phyloP scores from a whole-genome alignment of 148 eudicot species.

The Amaranthus cruentus region DNA sequence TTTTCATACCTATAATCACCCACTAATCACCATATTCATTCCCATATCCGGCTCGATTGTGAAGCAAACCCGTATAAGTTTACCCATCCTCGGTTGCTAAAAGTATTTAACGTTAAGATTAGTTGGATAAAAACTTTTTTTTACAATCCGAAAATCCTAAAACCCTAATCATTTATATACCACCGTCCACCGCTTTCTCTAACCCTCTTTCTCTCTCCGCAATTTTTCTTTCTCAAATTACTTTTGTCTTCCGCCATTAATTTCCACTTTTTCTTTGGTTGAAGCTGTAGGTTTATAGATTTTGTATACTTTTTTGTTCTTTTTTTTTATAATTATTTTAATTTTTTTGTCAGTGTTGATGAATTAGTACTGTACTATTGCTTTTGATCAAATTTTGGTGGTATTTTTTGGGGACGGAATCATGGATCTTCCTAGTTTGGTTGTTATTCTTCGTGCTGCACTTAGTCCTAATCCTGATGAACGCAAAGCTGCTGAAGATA shows the following conservation, averaged over 20 bases:
- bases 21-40: not conserved
- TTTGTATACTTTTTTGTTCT: not conserved
- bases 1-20: too few species aligned
- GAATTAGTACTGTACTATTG: constrained; percentile 26
- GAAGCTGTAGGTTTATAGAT: constrained; percentile 22
- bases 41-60: not conserved
- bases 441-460: constrained; percentile 77
- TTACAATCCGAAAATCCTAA: constrained; percentile 6
- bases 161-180: constrained; percentile 49
- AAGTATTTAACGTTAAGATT: too few species aligned
- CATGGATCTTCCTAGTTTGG: constrained; percentile 85
- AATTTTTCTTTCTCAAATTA: constrained; percentile 13
- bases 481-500: constrained; percentile 91
- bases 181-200: not conserved
- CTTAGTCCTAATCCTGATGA: constrained; percentile 89
- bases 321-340: not conserved
- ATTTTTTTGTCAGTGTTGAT: not conserved
- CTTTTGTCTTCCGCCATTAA: not conserved
- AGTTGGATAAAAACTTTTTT: too few species aligned
- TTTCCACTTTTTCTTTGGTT: constrained; percentile 1
- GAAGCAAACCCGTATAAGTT: not conserved
- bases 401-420: not conserved
- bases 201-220: constrained; percentile 25
- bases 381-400: not conserved
- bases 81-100: not conserved